Evolutionary conservation across 495 filamentous ascomycete genomes (phyloP).

Genomic region (Neurospora pannonica): DNA sequence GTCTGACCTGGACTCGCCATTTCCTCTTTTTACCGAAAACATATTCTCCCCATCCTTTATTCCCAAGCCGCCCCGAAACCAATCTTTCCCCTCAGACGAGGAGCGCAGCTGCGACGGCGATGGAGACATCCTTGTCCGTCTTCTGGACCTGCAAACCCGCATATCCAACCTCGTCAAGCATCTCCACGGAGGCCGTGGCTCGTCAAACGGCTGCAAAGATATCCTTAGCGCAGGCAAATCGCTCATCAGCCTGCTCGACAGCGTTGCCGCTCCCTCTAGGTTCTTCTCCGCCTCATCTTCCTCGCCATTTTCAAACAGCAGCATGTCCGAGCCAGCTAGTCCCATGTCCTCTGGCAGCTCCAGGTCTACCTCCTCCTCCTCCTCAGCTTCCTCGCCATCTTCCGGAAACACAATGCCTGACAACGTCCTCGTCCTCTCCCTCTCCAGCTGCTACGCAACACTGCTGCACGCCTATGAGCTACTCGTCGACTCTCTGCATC

Average conservation of each 20-base stretch:
- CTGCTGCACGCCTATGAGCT: background rate
- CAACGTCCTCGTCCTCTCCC: background rate
- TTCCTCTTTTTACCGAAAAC: background rate
- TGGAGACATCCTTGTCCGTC: background rate
- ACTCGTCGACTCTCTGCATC: background rate
- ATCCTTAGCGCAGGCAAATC: background rate
- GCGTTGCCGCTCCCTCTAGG: background rate
- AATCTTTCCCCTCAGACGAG: background rate
- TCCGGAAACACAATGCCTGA: background rate
- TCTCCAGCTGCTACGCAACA: background rate
- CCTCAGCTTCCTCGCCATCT: no score
- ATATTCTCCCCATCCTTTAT: background rate
- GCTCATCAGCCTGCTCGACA: background rate
- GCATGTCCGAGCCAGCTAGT: background rate
- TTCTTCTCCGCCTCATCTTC: background rate
- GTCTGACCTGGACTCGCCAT: background rate
- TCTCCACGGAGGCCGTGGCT: background rate
- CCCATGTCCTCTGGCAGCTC: background rate
- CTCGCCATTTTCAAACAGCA: background rate
- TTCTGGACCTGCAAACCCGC: background rate
- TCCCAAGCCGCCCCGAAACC: background rate
- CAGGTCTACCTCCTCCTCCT: background rate
- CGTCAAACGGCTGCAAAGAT: background rate
- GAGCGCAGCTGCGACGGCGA: background rate
- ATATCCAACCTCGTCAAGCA: background rate